Conservation (phyloP, 768 basidiomycete genomes). For the Termitomyces sp. region DNA sequence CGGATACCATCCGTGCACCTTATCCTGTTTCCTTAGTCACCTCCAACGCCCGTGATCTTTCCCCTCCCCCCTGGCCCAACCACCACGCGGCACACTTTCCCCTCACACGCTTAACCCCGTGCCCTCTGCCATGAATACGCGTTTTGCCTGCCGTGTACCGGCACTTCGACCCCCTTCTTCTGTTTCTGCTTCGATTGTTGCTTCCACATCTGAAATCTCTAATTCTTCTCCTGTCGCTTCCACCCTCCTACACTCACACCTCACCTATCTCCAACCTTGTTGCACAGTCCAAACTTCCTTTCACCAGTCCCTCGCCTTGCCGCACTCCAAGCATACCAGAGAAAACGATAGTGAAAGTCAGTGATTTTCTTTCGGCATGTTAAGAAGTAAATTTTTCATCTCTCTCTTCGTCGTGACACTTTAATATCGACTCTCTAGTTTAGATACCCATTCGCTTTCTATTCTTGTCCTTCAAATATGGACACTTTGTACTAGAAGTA, state of each 20-base stretch:
- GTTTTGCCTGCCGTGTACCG: neutral
- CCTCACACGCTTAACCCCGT: neutral
- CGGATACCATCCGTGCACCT: neutral
- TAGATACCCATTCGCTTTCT: too few relatives aligned
- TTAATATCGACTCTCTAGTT: neutral
- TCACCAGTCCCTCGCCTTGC: neutral
- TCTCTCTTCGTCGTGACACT: neutral
- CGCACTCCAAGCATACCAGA: neutral
- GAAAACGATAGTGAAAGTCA: too few relatives aligned
- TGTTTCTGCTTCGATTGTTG: neutral
- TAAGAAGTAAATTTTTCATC: neutral
- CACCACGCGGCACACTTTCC: neutral
- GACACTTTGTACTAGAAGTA: neutral
- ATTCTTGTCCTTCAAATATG: neutral
- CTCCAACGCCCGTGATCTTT: neutral
- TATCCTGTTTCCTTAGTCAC: neutral
- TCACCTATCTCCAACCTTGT: too few relatives aligned
- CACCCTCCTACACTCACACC: neutral
- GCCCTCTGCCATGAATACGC: neutral
- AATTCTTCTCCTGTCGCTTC: too few relatives aligned
- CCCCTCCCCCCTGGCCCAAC: neutral
- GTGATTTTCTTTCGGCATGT: neutral
- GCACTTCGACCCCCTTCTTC: neutral
- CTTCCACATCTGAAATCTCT: neutral
- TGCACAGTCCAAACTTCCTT: neutral